A percentile compares a stretch with the other conserved stretches of the same genome.
phyloP scores from a whole-genome alignment of 441 rosid species.

The Erysimum pusillum region DNA sequence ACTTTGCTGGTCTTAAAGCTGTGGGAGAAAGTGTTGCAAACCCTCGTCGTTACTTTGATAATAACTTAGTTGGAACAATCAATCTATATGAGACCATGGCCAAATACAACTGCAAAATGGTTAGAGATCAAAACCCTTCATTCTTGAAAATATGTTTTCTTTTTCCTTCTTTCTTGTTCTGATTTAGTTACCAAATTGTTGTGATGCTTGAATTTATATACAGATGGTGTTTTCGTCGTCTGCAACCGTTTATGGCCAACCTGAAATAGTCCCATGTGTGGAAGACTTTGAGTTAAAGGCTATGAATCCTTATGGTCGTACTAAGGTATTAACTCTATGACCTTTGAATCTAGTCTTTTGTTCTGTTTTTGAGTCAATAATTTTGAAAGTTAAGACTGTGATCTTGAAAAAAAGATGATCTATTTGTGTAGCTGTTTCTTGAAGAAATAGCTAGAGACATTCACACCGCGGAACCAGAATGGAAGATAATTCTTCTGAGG shows the following conservation, averaged over 20 bases:
- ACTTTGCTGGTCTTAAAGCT: constrained; percentile 80
- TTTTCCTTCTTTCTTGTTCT: neutral
- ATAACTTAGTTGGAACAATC: constrained; percentile 77
- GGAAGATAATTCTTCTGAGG: constrained; percentile 74
- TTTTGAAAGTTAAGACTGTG: neutral
- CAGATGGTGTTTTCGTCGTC: constrained; percentile 85
- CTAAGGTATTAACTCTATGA: constrained; percentile 54
- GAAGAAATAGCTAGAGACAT: constrained; percentile 79
- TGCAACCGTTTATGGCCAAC: constrained; percentile 83
- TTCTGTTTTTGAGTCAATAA: constrained; percentile 3
- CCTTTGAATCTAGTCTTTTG: neutral
- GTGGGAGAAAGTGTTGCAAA: constrained; percentile 70
- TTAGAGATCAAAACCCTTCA: constrained; percentile 13
- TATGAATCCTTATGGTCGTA: constrained; percentile 82
- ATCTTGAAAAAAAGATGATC: neutral
- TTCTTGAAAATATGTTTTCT: neutral
- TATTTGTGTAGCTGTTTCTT: constrained; percentile 61
- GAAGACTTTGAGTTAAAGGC: constrained; percentile 68
- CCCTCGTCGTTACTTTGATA: constrained; percentile 72
- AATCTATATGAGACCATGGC: constrained; percentile 73
- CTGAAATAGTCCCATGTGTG: constrained; percentile 69
- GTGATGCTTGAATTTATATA: neutral
- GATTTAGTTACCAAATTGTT: neutral
- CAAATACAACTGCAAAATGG: constrained; percentile 72
- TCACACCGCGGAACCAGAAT: constrained; percentile 68